A percentile compares a stretch with the other conserved stretches of the same genome.
phyloP scores from a whole-genome alignment of 2,329 filamentous ascomycete genomes.

The Myriosclerotinia duriaeana region DNA sequence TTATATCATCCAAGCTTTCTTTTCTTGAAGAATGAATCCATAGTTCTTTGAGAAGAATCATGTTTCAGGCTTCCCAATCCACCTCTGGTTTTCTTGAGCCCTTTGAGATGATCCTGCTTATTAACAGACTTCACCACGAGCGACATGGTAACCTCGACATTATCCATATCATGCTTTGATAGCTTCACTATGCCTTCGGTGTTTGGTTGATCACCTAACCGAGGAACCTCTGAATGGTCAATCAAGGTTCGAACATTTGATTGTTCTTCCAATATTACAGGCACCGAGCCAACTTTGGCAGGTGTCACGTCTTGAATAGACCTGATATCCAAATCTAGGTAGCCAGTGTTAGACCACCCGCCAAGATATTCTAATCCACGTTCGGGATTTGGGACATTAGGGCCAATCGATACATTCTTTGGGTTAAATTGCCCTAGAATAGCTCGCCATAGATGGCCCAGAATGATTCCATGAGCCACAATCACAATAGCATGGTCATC shows the following conservation, averaged over 20 bases:
- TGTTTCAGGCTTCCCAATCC: constrained; percentile 77
- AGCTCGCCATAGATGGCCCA: constrained; percentile 65
- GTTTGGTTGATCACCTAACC: background rate
- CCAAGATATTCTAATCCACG: constrained; percentile 50
- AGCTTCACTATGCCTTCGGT: background rate
- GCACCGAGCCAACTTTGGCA: constrained; percentile 5
- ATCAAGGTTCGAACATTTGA: background rate
- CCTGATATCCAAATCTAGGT: constrained; percentile 42
- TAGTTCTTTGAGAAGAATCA: constrained; percentile 72
- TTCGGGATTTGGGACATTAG: constrained; percentile 44
- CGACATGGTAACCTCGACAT: constrained; percentile 43
- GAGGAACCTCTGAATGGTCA: background rate
- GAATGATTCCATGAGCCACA: constrained; percentile 81
- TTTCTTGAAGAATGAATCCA: constrained; percentile 76
- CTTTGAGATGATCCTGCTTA: constrained; percentile 66
- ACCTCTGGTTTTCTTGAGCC: constrained; percentile 75
- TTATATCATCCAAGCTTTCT: constrained; percentile 39
- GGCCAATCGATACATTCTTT: constrained; percentile 41
- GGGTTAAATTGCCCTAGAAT: constrained; percentile 56
- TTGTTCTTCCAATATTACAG: background rate
- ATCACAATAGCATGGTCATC: constrained; percentile 55
- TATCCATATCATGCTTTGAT: constrained; percentile 5
- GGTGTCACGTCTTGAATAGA: constrained; percentile 9
- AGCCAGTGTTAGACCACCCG: constrained; percentile 66
- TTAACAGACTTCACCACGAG: constrained; percentile 64